Evolutionary conservation across 257 asterid species (phyloP).

Genomic region (Gentiana straminea): DNA sequence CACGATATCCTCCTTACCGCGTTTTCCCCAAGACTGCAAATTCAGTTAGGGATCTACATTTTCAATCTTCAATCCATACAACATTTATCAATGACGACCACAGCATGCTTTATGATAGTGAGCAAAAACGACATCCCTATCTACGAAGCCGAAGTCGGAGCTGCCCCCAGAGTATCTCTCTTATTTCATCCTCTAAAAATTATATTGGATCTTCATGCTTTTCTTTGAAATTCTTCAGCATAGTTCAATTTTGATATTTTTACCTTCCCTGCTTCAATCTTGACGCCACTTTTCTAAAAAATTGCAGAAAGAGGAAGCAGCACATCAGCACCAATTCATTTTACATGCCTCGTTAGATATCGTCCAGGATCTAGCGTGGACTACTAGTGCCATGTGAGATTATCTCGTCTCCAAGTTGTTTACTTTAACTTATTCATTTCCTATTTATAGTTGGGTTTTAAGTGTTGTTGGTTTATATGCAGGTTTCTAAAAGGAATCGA

Average conservation of each 20-base stretch:
- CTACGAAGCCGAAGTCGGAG: slow-evolving; percentile 98
- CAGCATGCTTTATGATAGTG: slow-evolving; percentile 92
- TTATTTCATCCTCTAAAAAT: neutral
- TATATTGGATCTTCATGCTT: no score
- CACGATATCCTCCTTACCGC: no score
- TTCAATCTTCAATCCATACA: no score
- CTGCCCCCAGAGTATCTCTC: slow-evolving; percentile 65
- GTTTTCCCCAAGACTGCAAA: neutral
- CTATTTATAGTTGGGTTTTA: neutral
- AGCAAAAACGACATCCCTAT: slow-evolving; percentile 91
- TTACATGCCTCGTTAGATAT: slow-evolving; percentile 90
- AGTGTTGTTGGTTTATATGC: slow-evolving; percentile 11
- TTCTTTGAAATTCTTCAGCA: neutral
- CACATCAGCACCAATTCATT: slow-evolving; percentile 94
- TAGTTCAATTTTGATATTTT: neutral
- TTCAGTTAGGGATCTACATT: neutral
- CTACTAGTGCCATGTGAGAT: slow-evolving; percentile 93
- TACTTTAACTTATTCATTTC: neutral
- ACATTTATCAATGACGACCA: slow-evolving; percentile 47
- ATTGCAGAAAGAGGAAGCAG: slow-evolving; percentile 84
- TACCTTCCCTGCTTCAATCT: neutral
- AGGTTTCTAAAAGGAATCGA: slow-evolving; percentile 81
- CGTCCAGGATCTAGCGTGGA: slow-evolving; percentile 94
- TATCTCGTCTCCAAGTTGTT: slow-evolving; percentile 7
- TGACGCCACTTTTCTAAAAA: neutral